Conservation (phyloP, 179 eudicot genomes). For the Pouteria campechiana region DNA sequence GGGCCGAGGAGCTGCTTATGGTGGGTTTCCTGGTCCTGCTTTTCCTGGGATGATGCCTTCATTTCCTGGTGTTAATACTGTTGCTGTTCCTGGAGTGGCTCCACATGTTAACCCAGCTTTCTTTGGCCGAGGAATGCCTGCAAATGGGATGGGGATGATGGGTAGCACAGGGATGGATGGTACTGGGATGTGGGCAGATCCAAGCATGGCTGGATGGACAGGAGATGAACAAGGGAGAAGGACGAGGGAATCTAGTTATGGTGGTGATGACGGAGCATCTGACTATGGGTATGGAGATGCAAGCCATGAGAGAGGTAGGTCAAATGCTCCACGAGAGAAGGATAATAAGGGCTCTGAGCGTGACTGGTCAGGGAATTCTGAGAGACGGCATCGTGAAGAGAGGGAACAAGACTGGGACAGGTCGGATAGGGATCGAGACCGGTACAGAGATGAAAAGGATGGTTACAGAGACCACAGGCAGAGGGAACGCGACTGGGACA, state of each 20-base stretch:
- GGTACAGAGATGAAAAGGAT: conserved; percentile 72
- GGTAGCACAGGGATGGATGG: conserved; percentile 61
- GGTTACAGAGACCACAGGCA: conserved; percentile 51
- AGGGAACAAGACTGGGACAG: conserved; percentile 63
- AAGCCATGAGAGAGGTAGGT: conserved; percentile 53
- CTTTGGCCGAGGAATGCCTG: conserved; percentile 71
- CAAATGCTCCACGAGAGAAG: conserved; percentile 52
- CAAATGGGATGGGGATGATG: conserved; percentile 84
- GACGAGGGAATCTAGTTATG: conserved; percentile 80
- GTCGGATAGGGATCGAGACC: conserved; percentile 43
- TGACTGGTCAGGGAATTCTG: conserved; percentile 65
- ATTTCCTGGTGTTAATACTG: conserved; percentile 57
- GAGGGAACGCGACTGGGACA: conserved; percentile 49
- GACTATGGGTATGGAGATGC: conserved; percentile 73
- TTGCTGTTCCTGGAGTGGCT: conserved; percentile 85
- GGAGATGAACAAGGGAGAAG: conserved; percentile 68
- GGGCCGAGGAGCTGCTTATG: conserved; percentile 82
- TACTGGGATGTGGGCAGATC: conserved; percentile 66
- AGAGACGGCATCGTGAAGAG: conserved; percentile 66
- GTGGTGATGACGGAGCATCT: conserved; percentile 85
- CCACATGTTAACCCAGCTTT: conserved; percentile 96
- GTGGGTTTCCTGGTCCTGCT: conserved; percentile 65
- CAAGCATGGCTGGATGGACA: conserved; percentile 59
- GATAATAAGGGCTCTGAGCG: conserved; percentile 55
- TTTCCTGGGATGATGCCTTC: conserved; percentile 84